Conservation (phyloP, 306 rosid genomes). For the Prunus persica region DNA sequence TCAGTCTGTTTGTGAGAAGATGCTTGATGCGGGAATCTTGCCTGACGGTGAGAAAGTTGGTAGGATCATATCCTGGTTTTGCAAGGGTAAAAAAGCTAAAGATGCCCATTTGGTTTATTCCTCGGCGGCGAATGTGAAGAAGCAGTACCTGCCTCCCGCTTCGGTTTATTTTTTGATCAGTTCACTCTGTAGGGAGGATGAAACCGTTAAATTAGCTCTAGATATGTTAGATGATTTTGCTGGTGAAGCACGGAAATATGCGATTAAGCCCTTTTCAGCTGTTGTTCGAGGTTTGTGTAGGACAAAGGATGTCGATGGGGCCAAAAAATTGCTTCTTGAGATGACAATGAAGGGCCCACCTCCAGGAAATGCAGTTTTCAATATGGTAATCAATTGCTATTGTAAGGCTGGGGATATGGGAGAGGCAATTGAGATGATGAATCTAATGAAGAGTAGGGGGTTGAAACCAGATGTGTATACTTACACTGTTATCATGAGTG, state of each 20-base stretch:
- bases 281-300: slow-evolving; percentile 69
- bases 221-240: slow-evolving; percentile 51
- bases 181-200: slow-evolving; percentile 48
- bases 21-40: slow-evolving; percentile 48
- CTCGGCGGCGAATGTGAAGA: slow-evolving; percentile 48
- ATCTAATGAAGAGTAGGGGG: slow-evolving; percentile 72
- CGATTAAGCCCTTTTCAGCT: slow-evolving; percentile 53
- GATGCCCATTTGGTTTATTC: slow-evolving; percentile 54
- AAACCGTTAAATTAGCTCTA: slow-evolving; percentile 52
- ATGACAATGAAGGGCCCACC: slow-evolving; percentile 75
- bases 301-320: slow-evolving; percentile 49
- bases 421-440: slow-evolving; percentile 58
- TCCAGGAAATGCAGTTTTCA: slow-evolving; percentile 82
- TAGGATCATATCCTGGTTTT: slow-evolving; percentile 58
- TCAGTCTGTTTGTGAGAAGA: slow-evolving; percentile 46
- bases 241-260: slow-evolving; percentile 38
- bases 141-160: slow-evolving; percentile 25
- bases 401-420: slow-evolving; percentile 56
- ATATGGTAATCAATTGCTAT: slow-evolving; percentile 53
- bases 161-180: slow-evolving; percentile 39
- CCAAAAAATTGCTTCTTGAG: slow-evolving; percentile 51
- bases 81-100: slow-evolving; percentile 52
- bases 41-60: slow-evolving; percentile 60
- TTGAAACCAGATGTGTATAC: slow-evolving; percentile 77
- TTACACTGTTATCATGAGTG: slow-evolving; percentile 68